phyloP scores from a whole-genome alignment of 225 moss, liverwort and hornwort genomes.

The Pleurozium schreberi region DNA sequence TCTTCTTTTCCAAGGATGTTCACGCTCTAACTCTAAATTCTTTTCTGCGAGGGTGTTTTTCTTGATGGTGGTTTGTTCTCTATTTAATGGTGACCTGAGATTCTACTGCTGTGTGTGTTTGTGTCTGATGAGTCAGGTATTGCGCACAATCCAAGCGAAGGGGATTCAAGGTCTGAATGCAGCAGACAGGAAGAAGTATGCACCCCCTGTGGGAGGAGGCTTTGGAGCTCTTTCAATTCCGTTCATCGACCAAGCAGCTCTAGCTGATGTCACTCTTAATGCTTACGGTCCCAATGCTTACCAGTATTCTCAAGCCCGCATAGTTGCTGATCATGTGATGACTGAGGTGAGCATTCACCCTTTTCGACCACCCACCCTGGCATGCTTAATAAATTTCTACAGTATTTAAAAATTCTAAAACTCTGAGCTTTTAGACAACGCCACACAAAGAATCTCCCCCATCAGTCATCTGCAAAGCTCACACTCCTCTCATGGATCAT shows the following conservation, averaged over 20 bases:
- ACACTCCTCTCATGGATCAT: neutral
- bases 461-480: neutral
- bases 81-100: neutral
- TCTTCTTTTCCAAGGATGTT: neutral
- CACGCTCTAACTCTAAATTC: neutral
- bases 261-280: conserved; percentile 37
- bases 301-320: conserved; percentile 69
- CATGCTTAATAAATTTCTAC: neutral
- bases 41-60: neutral
- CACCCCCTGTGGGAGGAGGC: conserved; percentile 51
- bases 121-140: conserved; percentile 24
- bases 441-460: neutral
- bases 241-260: conserved; percentile 28
- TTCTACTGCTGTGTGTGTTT: neutral
- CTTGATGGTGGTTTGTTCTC: neutral
- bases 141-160: conserved; percentile 60
- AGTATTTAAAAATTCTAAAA: too few species aligned
- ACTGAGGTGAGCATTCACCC: conserved; percentile 21
- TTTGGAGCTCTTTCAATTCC: conserved; percentile 58
- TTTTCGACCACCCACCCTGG: neutral
- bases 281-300: conserved; percentile 48
- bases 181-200: conserved; percentile 47
- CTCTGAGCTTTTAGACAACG: neutral
- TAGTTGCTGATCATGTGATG: conserved; percentile 72
- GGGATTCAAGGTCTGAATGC: conserved; percentile 64